Base-by-base conservation (phyloP, 768 basidiomycete genomes). In the Lepiota venenata region DNA sequence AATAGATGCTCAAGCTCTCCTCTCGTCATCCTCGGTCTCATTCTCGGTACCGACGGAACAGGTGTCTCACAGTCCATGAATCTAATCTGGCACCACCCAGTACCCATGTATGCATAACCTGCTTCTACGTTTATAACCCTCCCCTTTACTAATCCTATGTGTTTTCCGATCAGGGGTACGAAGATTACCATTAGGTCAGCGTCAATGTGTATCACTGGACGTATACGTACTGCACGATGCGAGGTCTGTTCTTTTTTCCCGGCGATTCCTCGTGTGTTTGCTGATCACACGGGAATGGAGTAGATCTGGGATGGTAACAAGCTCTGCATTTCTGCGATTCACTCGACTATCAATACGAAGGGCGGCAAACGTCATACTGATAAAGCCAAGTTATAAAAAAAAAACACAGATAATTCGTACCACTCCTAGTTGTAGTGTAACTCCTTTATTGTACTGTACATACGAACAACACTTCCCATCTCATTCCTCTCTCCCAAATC, bases 41-140 rank as follows among this genome's bases (percentile, higher is more conserved):
- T 65, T 25, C 64, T 63, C 9, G 75, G 74, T 1, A 63, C 68
- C 12, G 75, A 79, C 48, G 75, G 69, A 2, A 73, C 72, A 6
- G 78, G 80, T 0, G 68, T 81, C 12, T 79, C 78, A 0, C 77
- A 80, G 56, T 72, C 76, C 0, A 78, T 81, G 74, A 76, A 76
- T 53, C 61, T 79, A 41, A 71, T 77, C 38, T 81, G 75, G 74
- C 77, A 79, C 58, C 68, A 71, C 18, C 71, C 77, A 15, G 69
- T 56, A 15, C 44, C 41, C 29, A 41, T 59, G 42, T 47, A 50
- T 39, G 25, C 41, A 20, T 10, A n/a, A n/a, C n/a, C n/a, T n/a
- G n/a, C n/a, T n/a, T 27, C 22, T 35, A 50, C 39, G 18, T 20
- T 37, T 18, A 15, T 40, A 9, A 2, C 22, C 22, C 25, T 12